Evolutionary conservation across 2,329 filamentous ascomycete species (phyloP), one percentile per base, ranked within the genome.

Genomic region (Neofusicoccum cordaticola): DNA sequence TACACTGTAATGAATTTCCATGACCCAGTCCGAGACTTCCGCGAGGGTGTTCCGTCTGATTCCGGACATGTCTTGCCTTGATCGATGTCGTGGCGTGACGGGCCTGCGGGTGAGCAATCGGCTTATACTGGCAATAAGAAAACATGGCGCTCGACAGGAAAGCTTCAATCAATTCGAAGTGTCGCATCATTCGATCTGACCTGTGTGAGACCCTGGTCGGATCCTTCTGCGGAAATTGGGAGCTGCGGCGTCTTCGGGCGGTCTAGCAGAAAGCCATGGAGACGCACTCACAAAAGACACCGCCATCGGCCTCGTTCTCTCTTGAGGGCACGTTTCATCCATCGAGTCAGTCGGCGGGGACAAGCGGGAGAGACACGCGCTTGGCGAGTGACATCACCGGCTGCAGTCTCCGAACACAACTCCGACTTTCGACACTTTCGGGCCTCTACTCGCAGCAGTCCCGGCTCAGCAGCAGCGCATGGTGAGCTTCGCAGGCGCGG

Each of bases 401-500:
- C 53, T 39, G n/a, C 27, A 42, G 17, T 13, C n/a, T 60, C 56
- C 56, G 56, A 45, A 22, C 27, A 15, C 56, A 47, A 27, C 56
- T 47, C 56, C 56, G 56, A 45, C 56, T 60, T n/a, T 37, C 8
- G n/a, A n/a, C 7, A 27, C 9, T 27, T 37, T 47, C 19, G 4
- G 12, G 19, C 8, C 19, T 11, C 6, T 22, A 11, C 53, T 22
- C 15, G 31, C 56, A 60, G 11, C 41, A 37, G 5, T 27, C 17
- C 42, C 19, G 31, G n/a, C 27, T 39, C 42, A 60, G 53, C 35
- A 50, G 68, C 65, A 57, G 73, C 75, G 75, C 73, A 78, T 77
- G 75, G 71, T 69, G 70, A 70, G 69, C 70, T 52, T 65, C 42
- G 53, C 63, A 60, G 63, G 39, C 15, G 37, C 27, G 53, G 56